Base-by-base conservation (phyloP, 2,329 filamentous ascomycete genomes). In the Ophiognomonia clavigignenti-juglandacearum region DNA sequence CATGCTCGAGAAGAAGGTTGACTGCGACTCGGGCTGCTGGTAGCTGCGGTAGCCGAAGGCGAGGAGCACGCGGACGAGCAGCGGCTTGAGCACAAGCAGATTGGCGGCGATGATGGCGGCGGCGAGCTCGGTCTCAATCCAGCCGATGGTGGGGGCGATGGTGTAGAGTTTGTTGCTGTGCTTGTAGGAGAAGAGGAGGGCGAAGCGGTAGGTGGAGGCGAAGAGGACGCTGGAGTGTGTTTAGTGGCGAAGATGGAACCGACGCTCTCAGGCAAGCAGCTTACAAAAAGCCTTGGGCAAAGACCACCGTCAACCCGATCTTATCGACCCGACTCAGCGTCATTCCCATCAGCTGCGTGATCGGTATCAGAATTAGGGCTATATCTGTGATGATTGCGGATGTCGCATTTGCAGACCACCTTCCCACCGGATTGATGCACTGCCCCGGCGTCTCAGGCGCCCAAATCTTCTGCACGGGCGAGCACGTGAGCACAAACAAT, bases 91-190 rank as follows among this genome's bases (percentile, higher is more conserved):
- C 1, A 75, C 76, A 0, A 76, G 76, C 0, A 78, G 69, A 52
- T 73, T 77, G 6, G 75, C 75, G 0, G 73, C 75, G 36, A 76
- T 64, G 52, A 80, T 75, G 41, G 73, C 76, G 0, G 69, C 67
- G 0, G 71, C 64, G 58, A 72, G 69, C 54, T 77, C 73, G 50
- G 75, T 69, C 4, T 64, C 64, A 6, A 71, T 72, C 73, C 73
- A 77, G 44, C 66, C 70, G 4, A 70, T 66, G 0, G 70, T 66
- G 1, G 65, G 67, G 0, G 70, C 69, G 8, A 76, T 62, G 0
- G 71, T 71, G 56, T 74, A 75, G n/a, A 65, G 63, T 4, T 69
- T 68, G 44, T 75, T 71, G 8, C 41, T 39, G 31, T 47, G 40
- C 13, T 53, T 53, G 57, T 74, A 74, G 16, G 66, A 64, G 51